These are phyloP conservation scores for Pythium sukuiense DNA, from an alignment of 352 stramenopile genomes.

Conservation along the genomic window DNA sequence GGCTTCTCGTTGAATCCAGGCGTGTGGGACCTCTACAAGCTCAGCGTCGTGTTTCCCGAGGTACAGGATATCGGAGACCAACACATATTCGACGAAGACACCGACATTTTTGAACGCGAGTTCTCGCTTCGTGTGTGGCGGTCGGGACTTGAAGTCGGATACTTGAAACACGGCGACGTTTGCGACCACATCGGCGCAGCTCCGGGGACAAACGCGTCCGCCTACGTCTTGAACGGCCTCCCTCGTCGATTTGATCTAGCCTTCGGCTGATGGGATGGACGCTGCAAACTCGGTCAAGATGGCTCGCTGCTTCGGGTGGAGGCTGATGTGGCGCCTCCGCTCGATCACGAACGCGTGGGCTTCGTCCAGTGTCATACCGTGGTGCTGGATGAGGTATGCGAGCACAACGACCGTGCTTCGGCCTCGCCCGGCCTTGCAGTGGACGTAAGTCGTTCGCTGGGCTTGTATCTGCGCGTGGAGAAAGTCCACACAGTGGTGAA, in stretches of 20 bases:
- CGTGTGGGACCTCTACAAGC: slow-evolving; percentile 42
- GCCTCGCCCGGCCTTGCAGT: slow-evolving; percentile 79
- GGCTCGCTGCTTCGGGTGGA: slow-evolving; percentile 57
- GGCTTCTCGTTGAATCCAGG: slow-evolving; percentile 67
- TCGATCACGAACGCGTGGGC: slow-evolving; percentile 50
- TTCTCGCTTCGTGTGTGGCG: slow-evolving; percentile 37
- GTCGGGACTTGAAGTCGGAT: slow-evolving; percentile 32
- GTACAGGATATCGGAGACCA: background rate
- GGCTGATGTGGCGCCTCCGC: slow-evolving; percentile 64
- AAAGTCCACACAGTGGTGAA: slow-evolving; percentile 59
- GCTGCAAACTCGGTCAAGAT: slow-evolving; percentile 47
- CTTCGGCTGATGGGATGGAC: background rate
- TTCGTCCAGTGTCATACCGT: slow-evolving; percentile 52
- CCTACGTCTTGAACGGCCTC: slow-evolving; percentile 48
- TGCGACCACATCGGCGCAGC: slow-evolving; percentile 35
- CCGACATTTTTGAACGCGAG: slow-evolving; percentile 38
- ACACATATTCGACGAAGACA: slow-evolving; percentile 27
- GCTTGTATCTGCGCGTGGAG: slow-evolving; percentile 58
- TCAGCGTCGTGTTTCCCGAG: slow-evolving; percentile 7
- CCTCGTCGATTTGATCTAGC: slow-evolving; percentile 36
- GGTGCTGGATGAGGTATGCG: slow-evolving; percentile 68
- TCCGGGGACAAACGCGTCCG: slow-evolving; percentile 34
- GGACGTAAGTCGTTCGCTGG: slow-evolving; percentile 69
- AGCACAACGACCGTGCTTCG: slow-evolving; percentile 74
- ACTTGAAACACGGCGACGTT: slow-evolving; percentile 13